Evolutionary conservation across 1,139 yeast genomes (phyloP).

Genomic region (Cylindricascospora bacillispora): DNA sequence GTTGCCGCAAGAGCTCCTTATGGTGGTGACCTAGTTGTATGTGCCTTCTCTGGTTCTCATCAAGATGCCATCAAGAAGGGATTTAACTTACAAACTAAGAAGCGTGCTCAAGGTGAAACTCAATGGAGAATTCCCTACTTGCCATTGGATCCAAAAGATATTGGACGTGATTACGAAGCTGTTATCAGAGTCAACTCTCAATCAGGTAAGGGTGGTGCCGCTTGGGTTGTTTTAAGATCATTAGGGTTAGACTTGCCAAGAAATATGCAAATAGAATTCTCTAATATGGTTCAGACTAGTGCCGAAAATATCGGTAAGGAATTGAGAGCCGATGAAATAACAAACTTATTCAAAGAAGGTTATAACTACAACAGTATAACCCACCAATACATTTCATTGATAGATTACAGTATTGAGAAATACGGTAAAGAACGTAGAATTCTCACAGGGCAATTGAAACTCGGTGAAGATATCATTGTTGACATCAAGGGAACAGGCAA

Average conservation of each 20-base stretch:
- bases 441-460: conserved; percentile 36
- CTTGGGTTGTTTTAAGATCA: conserved; percentile 85
- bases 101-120: conserved; percentile 33
- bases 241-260: conserved; percentile 90
- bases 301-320: conserved; percentile 85
- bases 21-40: conserved; percentile 91
- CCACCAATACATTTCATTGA: conserved; percentile 27
- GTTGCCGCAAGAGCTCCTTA: conserved; percentile 91
- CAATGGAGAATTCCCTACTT: conserved; percentile 84
- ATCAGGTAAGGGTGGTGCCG: conserved; percentile 98
- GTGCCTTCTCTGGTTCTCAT: conserved; percentile 94
- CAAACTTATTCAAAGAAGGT: conserved; percentile 56
- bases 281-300: conserved; percentile 64
- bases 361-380: conserved; percentile 47
- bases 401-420: conserved; percentile 38
- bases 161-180: conserved; percentile 95
- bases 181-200: conserved; percentile 98
- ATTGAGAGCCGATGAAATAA: conserved; percentile 63
- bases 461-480: conserved; percentile 31
- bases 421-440: conserved; percentile 33
- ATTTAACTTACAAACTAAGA: conserved; percentile 47
- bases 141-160: conserved; percentile 92
- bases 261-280: conserved; percentile 80
- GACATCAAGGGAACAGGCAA: conserved; percentile 66
- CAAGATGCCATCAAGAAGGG: conserved; percentile 99